phyloP scores from a whole-genome alignment of 164 flowering plant species.

The Magnolia changhungtana region DNA sequence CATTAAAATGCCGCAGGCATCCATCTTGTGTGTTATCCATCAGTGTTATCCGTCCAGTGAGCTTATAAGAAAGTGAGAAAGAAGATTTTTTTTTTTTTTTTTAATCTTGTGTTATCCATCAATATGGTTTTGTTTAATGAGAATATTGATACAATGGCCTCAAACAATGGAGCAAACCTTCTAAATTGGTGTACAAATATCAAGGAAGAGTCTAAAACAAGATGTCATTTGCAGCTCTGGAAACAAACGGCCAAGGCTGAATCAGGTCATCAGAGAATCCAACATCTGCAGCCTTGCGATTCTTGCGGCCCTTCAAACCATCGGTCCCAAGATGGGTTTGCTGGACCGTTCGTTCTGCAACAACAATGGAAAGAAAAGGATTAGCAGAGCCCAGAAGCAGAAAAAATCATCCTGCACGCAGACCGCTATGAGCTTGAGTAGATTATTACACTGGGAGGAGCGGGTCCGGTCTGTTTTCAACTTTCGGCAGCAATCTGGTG shows the following conservation, averaged over 20 bases:
- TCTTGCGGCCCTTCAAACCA: constrained; percentile 46
- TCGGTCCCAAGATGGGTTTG: constrained; percentile 35
- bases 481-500: constrained; percentile 28
- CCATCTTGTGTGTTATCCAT: too few relatives aligned
- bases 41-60: too few relatives aligned
- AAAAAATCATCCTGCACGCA: neutral
- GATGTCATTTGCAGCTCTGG: neutral
- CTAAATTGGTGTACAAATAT: neutral
- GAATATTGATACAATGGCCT: constrained; percentile 10
- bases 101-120: neutral
- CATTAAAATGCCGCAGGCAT: too few relatives aligned
- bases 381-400: neutral
- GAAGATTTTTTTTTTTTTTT: too few relatives aligned
- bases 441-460: constrained; percentile 28
- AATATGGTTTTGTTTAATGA: neutral
- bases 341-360: constrained; percentile 34
- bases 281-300: constrained; percentile 28
- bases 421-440: neutral
- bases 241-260: constrained; percentile 6
- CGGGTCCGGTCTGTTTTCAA: constrained; percentile 34
- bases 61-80: too few relatives aligned
- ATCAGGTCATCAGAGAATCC: constrained; percentile 23
- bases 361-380: neutral
- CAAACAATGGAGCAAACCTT: constrained; percentile 5
- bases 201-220: neutral